Percentiles rank a stretch among this genome's conserved stretches.
Evolutionary conservation across 2,329 filamentous ascomycete species (phyloP).

Genomic region (Pseudogymnoascus sp.): DNA sequence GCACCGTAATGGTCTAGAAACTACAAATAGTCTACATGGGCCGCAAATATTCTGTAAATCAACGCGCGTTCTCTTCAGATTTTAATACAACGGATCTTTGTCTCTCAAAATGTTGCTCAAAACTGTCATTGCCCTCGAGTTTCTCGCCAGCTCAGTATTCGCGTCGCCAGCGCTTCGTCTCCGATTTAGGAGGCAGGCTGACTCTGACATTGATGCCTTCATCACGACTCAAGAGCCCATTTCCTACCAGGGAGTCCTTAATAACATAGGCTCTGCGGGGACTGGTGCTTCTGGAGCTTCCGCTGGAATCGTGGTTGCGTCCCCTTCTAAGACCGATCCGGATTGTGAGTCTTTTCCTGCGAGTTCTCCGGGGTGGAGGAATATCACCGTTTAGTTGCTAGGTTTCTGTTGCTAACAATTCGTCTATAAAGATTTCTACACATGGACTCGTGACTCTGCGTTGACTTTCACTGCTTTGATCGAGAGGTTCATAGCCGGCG

Average conservation of each 20-base stretch:
- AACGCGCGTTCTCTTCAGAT: background rate
- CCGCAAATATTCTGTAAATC: background rate
- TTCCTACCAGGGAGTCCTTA: background rate
- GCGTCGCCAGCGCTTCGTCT: background rate
- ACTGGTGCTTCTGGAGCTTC: background rate
- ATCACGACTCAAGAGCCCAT: background rate
- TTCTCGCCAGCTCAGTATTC: background rate
- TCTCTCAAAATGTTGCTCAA: slow-evolving; percentile 1
- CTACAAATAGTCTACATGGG: background rate
- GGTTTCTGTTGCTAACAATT: background rate
- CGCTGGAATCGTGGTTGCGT: slow-evolving; percentile 49
- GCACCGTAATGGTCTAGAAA: background rate
- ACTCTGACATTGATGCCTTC: background rate
- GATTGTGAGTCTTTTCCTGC: slow-evolving; percentile 38
- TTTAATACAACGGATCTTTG: background rate
- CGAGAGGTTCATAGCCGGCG: slow-evolving; percentile 47
- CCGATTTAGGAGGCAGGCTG: background rate
- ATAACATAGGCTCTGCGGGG: background rate
- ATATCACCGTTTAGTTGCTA: background rate
- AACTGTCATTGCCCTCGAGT: background rate
- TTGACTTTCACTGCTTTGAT: slow-evolving; percentile 61
- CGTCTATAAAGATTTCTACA: slow-evolving; percentile 56
- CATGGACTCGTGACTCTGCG: slow-evolving; percentile 69
- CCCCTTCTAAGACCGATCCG: slow-evolving; percentile 44
- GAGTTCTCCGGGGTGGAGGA: background rate